phyloP scores from a whole-genome alignment of 1,284 basidiomycete genomes.

The Apiotrichum mycotoxinovorans region DNA sequence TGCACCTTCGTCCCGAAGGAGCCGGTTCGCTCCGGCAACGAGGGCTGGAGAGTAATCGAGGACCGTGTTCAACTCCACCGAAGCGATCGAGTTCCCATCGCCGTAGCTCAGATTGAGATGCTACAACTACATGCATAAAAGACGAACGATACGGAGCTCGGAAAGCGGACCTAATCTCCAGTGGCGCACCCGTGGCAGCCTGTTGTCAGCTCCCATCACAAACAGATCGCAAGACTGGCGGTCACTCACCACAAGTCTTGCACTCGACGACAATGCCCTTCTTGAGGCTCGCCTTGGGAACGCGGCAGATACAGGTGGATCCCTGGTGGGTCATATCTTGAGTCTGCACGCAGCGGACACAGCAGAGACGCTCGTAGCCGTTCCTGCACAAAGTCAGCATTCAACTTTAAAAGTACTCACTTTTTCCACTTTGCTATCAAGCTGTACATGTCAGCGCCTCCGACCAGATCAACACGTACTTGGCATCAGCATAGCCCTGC shows the following conservation, averaged over 20 bases:
- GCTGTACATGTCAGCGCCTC: slow-evolving; percentile 53
- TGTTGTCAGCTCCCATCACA: background rate
- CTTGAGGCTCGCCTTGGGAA: slow-evolving; percentile 89
- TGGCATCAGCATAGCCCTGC: slow-evolving; percentile 94
- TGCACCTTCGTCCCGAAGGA: no score
- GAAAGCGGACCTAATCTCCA: background rate
- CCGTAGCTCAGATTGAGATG: no score
- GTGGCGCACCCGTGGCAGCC: slow-evolving; percentile 2
- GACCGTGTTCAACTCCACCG: no score
- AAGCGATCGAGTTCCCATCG: no score
- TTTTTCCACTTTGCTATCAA: slow-evolving; percentile 99
- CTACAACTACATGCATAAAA: slow-evolving; percentile 5
- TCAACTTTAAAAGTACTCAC: slow-evolving; percentile 19
- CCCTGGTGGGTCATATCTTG: slow-evolving; percentile 99
- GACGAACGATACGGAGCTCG: background rate
- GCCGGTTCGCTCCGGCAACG: no score
- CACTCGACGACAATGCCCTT: slow-evolving; percentile 93
- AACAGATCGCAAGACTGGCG: background rate
- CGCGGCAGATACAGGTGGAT: slow-evolving; percentile 97
- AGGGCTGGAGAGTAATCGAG: no score
- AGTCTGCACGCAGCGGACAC: slow-evolving; percentile 93
- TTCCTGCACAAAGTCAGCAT: slow-evolving; percentile 43
- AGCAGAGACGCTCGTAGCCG: slow-evolving; percentile 98
- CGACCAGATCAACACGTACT: slow-evolving; percentile 59
- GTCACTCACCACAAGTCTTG: slow-evolving; percentile 80